phyloP scores from a whole-genome alignment of 2,329 filamentous ascomycete genomes.

The Dothistroma septosporum region DNA sequence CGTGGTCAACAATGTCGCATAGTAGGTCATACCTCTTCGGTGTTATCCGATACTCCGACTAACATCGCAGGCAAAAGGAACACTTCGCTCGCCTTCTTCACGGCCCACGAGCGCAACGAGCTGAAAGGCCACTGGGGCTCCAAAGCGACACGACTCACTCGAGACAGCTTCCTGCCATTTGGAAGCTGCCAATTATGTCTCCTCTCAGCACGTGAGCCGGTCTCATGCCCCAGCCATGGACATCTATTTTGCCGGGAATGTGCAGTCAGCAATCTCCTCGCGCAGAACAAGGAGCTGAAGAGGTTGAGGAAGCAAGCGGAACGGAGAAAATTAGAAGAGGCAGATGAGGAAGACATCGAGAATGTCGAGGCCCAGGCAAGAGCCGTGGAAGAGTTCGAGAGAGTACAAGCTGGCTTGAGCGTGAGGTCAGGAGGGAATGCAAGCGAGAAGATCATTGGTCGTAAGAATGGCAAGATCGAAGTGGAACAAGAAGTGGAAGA shows the following conservation, averaged over 20 bases:
- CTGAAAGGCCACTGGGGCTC: conserved; percentile 79
- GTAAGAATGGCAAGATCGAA: conserved; percentile 34
- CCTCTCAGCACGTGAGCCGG: conserved; percentile 72
- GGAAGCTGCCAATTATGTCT: conserved; percentile 86
- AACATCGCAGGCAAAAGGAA: conserved; percentile 63
- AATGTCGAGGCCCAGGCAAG: conserved; percentile 67
- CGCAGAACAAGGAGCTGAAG: conserved; percentile 88
- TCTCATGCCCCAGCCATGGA: conserved; percentile 70
- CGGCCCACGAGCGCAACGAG: conserved; percentile 78
- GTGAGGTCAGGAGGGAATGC: conserved; percentile 40
- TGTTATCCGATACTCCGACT: not conserved
- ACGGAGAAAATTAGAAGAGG: conserved; percentile 59
- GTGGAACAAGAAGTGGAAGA: conserved; percentile 29
- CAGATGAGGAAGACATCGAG: conserved; percentile 56
- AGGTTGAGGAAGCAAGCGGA: conserved; percentile 62
- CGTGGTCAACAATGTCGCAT: conserved; percentile 10
- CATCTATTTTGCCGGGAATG: conserved; percentile 96
- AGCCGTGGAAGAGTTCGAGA: conserved; percentile 77
- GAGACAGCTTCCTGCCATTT: conserved; percentile 90
- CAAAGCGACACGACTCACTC: conserved; percentile 74
- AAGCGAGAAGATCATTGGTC: conserved; percentile 44
- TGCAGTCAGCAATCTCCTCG: conserved; percentile 81
- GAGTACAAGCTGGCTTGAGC: conserved; percentile 64
- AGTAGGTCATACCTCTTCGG: conserved; percentile 6
- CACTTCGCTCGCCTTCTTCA: conserved; percentile 89